Conservation (phyloP, 345 rosid genomes). For the Theobroma cacao region DNA sequence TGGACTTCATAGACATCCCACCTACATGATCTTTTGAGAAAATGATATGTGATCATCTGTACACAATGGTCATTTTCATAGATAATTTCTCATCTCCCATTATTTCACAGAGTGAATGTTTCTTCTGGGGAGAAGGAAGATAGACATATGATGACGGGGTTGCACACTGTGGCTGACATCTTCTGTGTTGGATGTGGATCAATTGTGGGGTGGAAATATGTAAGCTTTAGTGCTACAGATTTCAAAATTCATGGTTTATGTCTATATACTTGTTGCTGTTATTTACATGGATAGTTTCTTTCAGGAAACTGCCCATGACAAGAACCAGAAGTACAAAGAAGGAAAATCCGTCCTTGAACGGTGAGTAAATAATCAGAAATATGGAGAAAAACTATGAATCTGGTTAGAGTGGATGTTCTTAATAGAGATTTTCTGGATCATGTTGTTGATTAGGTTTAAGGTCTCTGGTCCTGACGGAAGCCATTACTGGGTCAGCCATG, state of each 20-base stretch:
- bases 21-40: conserved; percentile 2
- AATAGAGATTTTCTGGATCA: conserved; percentile 12
- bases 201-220: conserved; percentile 96
- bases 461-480: conserved; percentile 88
- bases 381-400: conserved; percentile 2
- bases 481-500: conserved; percentile 71
- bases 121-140: conserved; percentile 71
- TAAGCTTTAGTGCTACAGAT: conserved; percentile 39
- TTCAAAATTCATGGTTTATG: conserved; percentile 5
- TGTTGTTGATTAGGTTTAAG: conserved; percentile 69
- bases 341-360: conserved; percentile 94
- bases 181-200: conserved; percentile 98
- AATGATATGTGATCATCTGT: conserved; percentile 10
- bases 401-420: conserved; percentile 12
- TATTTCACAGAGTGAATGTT: conserved; percentile 70
- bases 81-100: conserved; percentile 12
- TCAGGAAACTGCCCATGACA: conserved; percentile 90
- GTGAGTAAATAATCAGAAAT: conserved; percentile 43
- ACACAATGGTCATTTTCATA: not conserved
- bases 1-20: not conserved
- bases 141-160: conserved; percentile 81
- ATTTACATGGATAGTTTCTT: conserved; percentile 33
- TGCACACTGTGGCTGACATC: conserved; percentile 87
- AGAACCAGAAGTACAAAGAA: conserved; percentile 95
- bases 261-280: conserved; percentile 14